Evolutionary conservation across 345 rosid genomes (phyloP).

Genomic region (Psidium guajava): DNA sequence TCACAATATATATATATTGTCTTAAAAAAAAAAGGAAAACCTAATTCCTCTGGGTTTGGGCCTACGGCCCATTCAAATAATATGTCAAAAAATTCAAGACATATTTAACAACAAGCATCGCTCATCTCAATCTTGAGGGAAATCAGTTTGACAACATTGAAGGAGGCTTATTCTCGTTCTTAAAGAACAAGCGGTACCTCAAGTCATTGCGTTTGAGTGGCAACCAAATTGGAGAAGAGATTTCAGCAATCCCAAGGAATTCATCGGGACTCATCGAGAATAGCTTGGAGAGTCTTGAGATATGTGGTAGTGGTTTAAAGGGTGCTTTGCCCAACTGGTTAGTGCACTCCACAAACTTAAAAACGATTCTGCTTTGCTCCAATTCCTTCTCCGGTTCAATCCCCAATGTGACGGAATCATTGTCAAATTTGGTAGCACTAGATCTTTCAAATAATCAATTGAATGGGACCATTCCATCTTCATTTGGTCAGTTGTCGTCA

Average conservation of each 20-base stretch:
- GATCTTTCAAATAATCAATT: background rate
- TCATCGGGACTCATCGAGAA: too few relatives aligned
- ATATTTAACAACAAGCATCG: too few relatives aligned
- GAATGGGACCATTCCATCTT: background rate
- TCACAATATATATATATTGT: too few relatives aligned
- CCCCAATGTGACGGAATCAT: background rate
- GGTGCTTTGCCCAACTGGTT: background rate
- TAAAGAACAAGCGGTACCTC: background rate
- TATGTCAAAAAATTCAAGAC: too few relatives aligned
- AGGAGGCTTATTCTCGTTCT: too few relatives aligned
- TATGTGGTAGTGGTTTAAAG: accelerated
- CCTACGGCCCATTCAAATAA: too few relatives aligned
- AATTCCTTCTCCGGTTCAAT: background rate
- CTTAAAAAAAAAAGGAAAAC: too few relatives aligned
- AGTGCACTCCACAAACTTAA: background rate
- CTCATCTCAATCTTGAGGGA: background rate
- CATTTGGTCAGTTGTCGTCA: background rate
- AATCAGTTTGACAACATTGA: accelerated
- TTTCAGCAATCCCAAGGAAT: background rate
- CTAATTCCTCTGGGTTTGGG: too few relatives aligned
- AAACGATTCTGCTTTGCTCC: background rate
- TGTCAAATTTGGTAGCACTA: background rate
- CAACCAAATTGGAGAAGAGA: background rate
- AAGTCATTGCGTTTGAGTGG: accelerated
- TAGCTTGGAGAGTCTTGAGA: background rate